Evolutionary conservation across 1,284 basidiomycete species (phyloP), one percentile per base, ranked within the genome.

Genomic region (Ustilago sp.): DNA sequence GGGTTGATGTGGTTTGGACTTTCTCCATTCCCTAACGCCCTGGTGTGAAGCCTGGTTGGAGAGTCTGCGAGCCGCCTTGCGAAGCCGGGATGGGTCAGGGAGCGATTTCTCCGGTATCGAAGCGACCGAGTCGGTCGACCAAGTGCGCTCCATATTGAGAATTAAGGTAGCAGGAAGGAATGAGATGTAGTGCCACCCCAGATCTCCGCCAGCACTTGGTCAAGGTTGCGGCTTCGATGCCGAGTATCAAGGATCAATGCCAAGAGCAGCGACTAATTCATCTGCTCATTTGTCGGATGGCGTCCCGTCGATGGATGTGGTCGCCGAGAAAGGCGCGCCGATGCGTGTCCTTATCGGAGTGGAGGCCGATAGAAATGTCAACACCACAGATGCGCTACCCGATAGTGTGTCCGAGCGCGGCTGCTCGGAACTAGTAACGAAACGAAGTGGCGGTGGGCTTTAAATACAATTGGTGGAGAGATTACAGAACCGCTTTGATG

Each of bases 81-180:
- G 73, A 3, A 71, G 59, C 23, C 60, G 67, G 4, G 57, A 51
- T 31, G 77, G 66, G 43, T 80, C 72, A 3, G 70, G 69, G 6
- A 60, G 59, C 53, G 73, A 68, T 12, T 45, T 56, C 31, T 72
- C 64, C 36, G 62, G 65, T 34, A 65, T 66, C 36, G 75, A 69
- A 8, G 77, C 60, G 2, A 66, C 64, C 61, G 75, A 74, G 55
- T 78, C 76, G 61, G 76, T 74, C 28, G 76, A 78, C 72, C 72
- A 78, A 31, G 39, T 74, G 43, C 72, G 71, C 51, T 78, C 68
- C 76, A 78, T 78, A 28, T 23, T 59, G 58, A 7, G 0, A 47
- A 11, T 19, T 11, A 15, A 41, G 39, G 36, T 13, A 35, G 1
- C 23, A 4, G 39, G 13, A 13, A 23, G 17, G 12, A 17, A 32